A percentile compares a stretch with the other conserved stretches of the same genome.
phyloP scores from a whole-genome alignment of 352 stramenopile genomes.

The Pythium utonaiense region DNA sequence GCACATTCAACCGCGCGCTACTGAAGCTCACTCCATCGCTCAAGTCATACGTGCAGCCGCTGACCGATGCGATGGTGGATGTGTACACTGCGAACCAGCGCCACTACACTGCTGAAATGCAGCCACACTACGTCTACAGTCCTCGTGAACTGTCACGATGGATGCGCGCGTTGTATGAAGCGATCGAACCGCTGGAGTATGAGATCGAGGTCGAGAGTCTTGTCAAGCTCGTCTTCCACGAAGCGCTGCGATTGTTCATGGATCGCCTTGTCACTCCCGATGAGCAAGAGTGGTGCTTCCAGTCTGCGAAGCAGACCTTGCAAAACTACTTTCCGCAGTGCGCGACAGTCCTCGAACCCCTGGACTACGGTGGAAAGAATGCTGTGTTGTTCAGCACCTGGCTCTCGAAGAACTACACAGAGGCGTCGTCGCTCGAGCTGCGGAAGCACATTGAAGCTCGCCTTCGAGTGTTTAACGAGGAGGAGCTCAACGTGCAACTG shows the following conservation, averaged over 20 bases:
- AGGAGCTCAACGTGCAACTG: conserved; percentile 99
- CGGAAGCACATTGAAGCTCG: conserved; percentile 96
- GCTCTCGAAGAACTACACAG: conserved; percentile 96
- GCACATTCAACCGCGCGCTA: conserved; percentile 98
- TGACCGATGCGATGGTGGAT: conserved; percentile 99
- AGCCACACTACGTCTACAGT: conserved; percentile 99
- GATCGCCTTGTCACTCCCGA: conserved; percentile 97
- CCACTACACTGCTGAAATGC: conserved; percentile 91
- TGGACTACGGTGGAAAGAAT: conserved; percentile 79
- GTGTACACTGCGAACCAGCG: conserved; percentile 97
- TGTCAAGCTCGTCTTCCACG: conserved; percentile 97
- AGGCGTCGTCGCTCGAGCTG: conserved; percentile 91
- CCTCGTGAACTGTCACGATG: conserved; percentile 98
- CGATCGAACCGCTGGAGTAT: conserved; percentile 94
- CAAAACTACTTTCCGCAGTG: conserved; percentile 82
- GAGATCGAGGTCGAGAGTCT: conserved; percentile 95
- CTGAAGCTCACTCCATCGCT: conserved; percentile 98
- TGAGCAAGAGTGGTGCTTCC: conserved; percentile 96
- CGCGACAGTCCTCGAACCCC: conserved; percentile 60
- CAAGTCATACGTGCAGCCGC: conserved; percentile 92
- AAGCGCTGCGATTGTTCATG: conserved; percentile 98
- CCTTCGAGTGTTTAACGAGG: conserved; percentile 99
- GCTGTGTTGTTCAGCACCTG: conserved; percentile 98
- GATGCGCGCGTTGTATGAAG: conserved; percentile 98
- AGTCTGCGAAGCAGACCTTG: conserved; percentile 80